Base-by-base conservation (phyloP, 495 filamentous ascomycete species). In the Parathielavia appendiculata region DNA sequence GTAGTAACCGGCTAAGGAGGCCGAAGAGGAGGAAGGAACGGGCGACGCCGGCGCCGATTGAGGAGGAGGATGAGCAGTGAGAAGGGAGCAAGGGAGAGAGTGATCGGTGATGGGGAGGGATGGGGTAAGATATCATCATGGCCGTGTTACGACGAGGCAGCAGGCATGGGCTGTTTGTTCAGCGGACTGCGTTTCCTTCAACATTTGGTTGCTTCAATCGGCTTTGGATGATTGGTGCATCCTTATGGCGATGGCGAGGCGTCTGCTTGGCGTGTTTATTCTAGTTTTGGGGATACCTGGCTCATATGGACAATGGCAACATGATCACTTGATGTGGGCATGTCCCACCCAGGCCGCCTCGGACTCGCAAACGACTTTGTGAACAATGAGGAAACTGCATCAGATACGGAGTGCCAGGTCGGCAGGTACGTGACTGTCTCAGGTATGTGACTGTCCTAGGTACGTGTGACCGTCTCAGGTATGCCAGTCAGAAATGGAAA, bases 21-120 rank as follows among this genome's bases (percentile, higher is more conserved):
- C 86, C 83, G 6, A 89, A 89, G 76, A 71, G 84, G 58, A 77
- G 88, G 54, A 81, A 79, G 53, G 89, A 92, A 73, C 77, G 90
- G 65, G 79, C 87, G 12, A 95, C 91, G 3, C 90, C 91, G 0
- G 91, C 90, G 17, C 83, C 84, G 0, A 90, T 95, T 10, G 89
- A 90, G 71, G 91, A 96, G 71, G 90, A 93, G 66, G 68, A 71
- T 45, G 68, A 69, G 56, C 49, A 52, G 22, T 62, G 51, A 57
- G 22, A 30, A 10, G 20, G 47, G 8, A 10, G 3, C 1, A 16
- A 47, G 30, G 26, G 13, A 16, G 54, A 44, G 55, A 19, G 17
- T 34, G 47, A 19, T 20, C 34, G 36, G 11, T 22, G 44, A n/a
- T 12, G 20, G 23, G 36, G 43, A 6, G 30, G 23, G 38, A 11